Conservation (phyloP, 495 filamentous ascomycete species). For the Sabuloglossum arenarium region DNA sequence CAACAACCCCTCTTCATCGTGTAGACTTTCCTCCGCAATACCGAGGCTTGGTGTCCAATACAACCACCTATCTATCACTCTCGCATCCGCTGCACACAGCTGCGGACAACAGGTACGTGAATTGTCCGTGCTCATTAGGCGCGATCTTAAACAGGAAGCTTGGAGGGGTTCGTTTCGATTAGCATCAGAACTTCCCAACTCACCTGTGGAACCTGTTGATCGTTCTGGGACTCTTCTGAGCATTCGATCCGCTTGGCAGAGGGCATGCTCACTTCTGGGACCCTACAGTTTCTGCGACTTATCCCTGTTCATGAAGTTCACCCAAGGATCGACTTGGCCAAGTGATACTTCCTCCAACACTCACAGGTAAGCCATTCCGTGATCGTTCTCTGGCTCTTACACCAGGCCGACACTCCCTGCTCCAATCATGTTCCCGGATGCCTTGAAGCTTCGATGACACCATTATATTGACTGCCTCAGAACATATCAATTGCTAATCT, state of each 20-base stretch:
- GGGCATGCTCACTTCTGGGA: not conserved
- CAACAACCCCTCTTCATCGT: not conserved
- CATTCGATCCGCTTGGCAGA: not conserved
- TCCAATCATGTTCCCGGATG: not conserved
- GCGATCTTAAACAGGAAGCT: conserved; percentile 1
- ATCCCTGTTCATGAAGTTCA: not conserved
- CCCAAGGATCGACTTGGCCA: not conserved
- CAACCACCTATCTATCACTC: not conserved
- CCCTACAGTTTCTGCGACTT: not conserved
- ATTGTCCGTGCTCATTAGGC: not conserved
- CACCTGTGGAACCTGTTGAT: not conserved
- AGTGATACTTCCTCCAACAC: not conserved
- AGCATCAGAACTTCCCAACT: not conserved
- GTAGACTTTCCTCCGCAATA: not conserved
- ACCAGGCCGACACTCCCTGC: not conserved
- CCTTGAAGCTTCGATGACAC: not conserved
- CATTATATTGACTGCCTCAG: not conserved
- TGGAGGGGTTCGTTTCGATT: not conserved
- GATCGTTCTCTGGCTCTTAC: not conserved
- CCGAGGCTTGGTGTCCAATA: not conserved
- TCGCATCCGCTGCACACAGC: not conserved
- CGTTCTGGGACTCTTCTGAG: not conserved
- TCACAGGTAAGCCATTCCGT: not conserved
- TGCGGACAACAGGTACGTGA: not conserved
- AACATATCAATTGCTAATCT: not conserved